Conservation (phyloP, 1,284 basidiomycete genomes). For the Malassezia dermatis region DNA sequence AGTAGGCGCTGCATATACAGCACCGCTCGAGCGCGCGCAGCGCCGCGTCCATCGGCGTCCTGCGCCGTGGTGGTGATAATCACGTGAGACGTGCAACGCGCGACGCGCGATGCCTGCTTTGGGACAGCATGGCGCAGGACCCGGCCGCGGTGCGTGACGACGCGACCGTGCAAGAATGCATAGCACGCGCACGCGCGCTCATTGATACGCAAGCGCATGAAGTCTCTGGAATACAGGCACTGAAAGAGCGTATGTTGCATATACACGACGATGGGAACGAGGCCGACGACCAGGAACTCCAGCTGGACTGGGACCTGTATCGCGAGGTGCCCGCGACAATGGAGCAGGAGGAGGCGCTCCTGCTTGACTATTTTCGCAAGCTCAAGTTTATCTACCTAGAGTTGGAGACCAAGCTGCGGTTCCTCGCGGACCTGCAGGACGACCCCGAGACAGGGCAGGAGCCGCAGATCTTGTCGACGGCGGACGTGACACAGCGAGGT, state of each 20-base stretch:
- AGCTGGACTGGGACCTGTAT: constrained; percentile 37
- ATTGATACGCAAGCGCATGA: constrained; percentile 1
- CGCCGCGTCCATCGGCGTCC: not conserved
- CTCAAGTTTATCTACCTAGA: constrained; percentile 43
- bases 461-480: constrained; percentile 32
- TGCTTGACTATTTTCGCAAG: constrained; percentile 41
- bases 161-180: not conserved
- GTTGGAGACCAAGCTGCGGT: constrained; percentile 41
- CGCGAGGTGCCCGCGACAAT: constrained; percentile 32
- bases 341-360: constrained; percentile 28
- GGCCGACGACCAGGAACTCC: constrained; percentile 19
- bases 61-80: not conserved
- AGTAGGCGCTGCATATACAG: constrained; percentile 5
- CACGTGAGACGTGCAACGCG: constrained; percentile 1
- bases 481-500: constrained; percentile 30
- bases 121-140: not conserved
- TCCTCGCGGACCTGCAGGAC: constrained; percentile 37
- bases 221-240: not conserved
- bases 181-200: not conserved
- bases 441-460: constrained; percentile 37
- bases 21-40: constrained; percentile 8
- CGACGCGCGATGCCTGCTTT: not conserved
- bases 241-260: constrained; percentile 1
- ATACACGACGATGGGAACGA: not conserved
- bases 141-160: not conserved